Percentiles rank a stretch among this genome's conserved stretches.
Conservation (phyloP, 2,329 filamentous ascomycete species). For the Arthrobotrys sinensis region DNA sequence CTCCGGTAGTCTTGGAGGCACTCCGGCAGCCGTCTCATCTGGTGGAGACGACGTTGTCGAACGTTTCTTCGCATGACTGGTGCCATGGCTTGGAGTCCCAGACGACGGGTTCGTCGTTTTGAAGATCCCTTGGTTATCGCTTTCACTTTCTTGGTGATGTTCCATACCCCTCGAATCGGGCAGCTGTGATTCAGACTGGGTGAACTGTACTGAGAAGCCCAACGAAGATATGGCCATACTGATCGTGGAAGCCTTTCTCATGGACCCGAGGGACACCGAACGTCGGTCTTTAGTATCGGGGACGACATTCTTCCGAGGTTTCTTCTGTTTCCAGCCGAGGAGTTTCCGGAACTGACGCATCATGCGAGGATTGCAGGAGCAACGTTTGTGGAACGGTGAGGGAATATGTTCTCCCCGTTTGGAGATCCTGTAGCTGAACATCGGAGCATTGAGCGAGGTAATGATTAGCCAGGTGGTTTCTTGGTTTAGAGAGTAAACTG, state of each 20-base stretch:
- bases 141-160: background rate
- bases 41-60: slow-evolving; percentile 58
- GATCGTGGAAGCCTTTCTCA: slow-evolving; percentile 57
- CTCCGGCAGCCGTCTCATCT: slow-evolving; percentile 53
- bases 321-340: slow-evolving; percentile 61
- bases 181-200: slow-evolving; percentile 48
- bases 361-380: slow-evolving; percentile 59
- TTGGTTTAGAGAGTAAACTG: slow-evolving; percentile 18
- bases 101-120: slow-evolving; percentile 23
- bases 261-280: slow-evolving; percentile 46
- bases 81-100: background rate
- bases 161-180: slow-evolving; percentile 6
- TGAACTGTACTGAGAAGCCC: slow-evolving; percentile 56
- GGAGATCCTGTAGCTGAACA: slow-evolving; percentile 60
- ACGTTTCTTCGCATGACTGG: slow-evolving; percentile 57
- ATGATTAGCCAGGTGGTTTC: slow-evolving; percentile 46
- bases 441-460: slow-evolving; percentile 45
- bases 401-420: slow-evolving; percentile 50
- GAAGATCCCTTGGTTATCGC: slow-evolving; percentile 14
- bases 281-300: slow-evolving; percentile 48
- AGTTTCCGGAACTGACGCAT: slow-evolving; percentile 61
- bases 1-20: slow-evolving; percentile 55
- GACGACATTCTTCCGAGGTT: slow-evolving; percentile 52
- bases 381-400: slow-evolving; percentile 35
- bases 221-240: slow-evolving; percentile 58